Conservation (phyloP, 768 basidiomycete genomes). For the Lactarius pseudohatsudake region DNA sequence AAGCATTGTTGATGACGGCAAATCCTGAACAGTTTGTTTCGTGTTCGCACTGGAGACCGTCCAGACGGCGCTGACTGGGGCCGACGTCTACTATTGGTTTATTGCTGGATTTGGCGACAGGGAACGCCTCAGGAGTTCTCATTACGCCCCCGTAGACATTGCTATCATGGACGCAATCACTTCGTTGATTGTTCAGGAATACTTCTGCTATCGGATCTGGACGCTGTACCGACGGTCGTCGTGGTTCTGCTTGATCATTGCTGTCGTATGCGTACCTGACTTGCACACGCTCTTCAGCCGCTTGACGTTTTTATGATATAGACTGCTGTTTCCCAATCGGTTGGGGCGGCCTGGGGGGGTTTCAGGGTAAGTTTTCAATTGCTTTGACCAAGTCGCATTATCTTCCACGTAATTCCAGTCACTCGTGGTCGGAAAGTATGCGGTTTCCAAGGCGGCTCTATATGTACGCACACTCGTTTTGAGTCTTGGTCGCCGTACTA, state of each 20-base stretch:
- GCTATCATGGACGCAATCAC: conserved; percentile 33
- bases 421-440: background rate
- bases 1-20: conserved; percentile 28
- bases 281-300: background rate
- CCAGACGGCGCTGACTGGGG: conserved; percentile 12
- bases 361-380: background rate
- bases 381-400: background rate
- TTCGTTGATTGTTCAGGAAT: conserved; percentile 34
- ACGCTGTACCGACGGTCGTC: conserved; percentile 18
- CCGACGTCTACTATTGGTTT: conserved; percentile 35
- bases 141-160: conserved; percentile 17
- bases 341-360: conserved; percentile 6
- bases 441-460: background rate
- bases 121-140: conserved; percentile 25
- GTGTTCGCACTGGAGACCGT: background rate
- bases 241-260: conserved; percentile 1
- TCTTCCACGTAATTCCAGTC: background rate
- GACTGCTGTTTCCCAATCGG: background rate
- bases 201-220: conserved; percentile 27
- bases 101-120: conserved; percentile 35
- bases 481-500: background rate
- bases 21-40: conserved; percentile 17
- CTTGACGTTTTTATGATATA: background rate
- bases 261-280: background rate
- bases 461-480: background rate